Conservation (phyloP, 345 rosid species). For the Reutealis trisperma region DNA sequence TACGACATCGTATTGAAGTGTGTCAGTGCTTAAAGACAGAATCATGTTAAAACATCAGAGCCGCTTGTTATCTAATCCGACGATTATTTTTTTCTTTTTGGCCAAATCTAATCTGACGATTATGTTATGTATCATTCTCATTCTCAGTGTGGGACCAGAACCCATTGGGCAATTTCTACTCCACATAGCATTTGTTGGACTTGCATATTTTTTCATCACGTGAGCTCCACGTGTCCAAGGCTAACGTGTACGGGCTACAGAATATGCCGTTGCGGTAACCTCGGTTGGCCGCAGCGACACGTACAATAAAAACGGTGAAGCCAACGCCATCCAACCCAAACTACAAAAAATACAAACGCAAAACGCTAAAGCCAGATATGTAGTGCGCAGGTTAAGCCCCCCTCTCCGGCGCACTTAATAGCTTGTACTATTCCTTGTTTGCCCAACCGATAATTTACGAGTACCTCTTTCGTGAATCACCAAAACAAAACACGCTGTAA, state of each 20-base stretch:
- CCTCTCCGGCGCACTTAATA: neutral
- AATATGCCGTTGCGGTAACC: neutral
- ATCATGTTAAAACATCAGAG: neutral
- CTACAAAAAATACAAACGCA: neutral
- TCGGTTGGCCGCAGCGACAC: neutral
- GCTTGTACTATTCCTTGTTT: neutral
- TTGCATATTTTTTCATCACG: neutral
- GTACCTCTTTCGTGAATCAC: too few relatives aligned
- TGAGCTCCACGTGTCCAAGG: neutral
- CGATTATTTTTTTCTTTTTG: too few relatives aligned
- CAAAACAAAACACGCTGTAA: neutral
- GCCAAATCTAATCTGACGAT: neutral
- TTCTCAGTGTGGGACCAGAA: neutral
- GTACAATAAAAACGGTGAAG: neutral
- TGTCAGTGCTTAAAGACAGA: too few relatives aligned
- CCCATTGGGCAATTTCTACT: neutral
- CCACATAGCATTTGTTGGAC: neutral
- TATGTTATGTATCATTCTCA: neutral
- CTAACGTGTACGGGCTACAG: neutral
- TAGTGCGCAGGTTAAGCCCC: neutral
- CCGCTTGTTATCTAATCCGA: neutral
- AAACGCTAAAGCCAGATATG: neutral
- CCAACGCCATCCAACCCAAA: neutral
- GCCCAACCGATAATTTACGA: neutral
- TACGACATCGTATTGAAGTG: too few relatives aligned